Conservation (phyloP, 345 rosid species). For the Capsella bursapastoris region DNA sequence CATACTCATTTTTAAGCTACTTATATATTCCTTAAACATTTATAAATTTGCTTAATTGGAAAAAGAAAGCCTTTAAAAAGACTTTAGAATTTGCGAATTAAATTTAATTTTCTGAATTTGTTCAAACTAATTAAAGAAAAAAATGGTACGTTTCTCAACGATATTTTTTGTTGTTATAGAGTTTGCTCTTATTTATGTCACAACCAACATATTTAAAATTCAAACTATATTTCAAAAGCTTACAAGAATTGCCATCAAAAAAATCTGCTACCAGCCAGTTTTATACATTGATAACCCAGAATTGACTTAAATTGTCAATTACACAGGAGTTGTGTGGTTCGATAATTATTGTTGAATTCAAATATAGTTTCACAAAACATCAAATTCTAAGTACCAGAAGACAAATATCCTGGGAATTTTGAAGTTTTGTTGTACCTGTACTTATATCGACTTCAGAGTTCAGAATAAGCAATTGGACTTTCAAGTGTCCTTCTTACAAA, state of each 20-base stretch:
- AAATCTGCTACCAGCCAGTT: not conserved
- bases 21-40: too few species aligned
- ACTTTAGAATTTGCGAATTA: not conserved
- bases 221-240: constrained; percentile 7
- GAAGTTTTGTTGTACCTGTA: not conserved
- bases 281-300: not conserved
- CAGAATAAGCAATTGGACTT: not conserved
- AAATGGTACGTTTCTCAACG: not conserved
- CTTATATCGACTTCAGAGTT: not conserved
- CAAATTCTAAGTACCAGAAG: not conserved
- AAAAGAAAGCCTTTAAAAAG: not conserved
- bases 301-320: not conserved
- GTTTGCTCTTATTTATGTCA: not conserved
- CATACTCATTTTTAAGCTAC: not conserved
- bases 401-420: not conserved
- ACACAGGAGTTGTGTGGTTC: not conserved
- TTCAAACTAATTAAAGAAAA: not conserved
- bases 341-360: not conserved
- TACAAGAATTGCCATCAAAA: not conserved
- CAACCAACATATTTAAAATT: constrained; percentile 4
- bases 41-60: not conserved
- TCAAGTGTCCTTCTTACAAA: not conserved
- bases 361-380: not conserved
- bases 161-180: not conserved
- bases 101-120: not conserved